Evolutionary conservation across 1,139 yeast species (phyloP).

Genomic region (Suhomyces ambrosiae): DNA sequence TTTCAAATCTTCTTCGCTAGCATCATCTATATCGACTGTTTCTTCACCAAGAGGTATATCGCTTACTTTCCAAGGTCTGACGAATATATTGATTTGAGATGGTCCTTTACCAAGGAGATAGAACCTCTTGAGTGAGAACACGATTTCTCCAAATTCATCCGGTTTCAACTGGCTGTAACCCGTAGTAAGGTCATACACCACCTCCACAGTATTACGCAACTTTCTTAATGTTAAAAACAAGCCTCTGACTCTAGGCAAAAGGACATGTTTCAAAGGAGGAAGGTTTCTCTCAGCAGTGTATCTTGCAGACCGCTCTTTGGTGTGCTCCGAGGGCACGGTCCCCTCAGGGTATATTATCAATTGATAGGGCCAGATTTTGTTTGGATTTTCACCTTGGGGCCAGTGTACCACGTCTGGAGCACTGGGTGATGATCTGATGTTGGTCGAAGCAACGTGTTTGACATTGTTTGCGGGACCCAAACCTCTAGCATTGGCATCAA

Average conservation of each 20-base stretch:
- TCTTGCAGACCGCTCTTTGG: constrained; percentile 56
- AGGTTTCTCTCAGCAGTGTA: constrained; percentile 55
- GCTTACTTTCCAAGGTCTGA: constrained; percentile 56
- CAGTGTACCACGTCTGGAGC: constrained; percentile 29
- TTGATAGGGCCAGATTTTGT: constrained; percentile 48
- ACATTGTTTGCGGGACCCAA: constrained; percentile 56
- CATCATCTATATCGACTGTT: constrained; percentile 46
- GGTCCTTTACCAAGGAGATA: constrained; percentile 78
- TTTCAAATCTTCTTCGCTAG: constrained; percentile 41
- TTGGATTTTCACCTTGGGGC: constrained; percentile 39
- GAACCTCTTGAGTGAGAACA: constrained; percentile 63
- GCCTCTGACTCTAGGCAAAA: constrained; percentile 84
- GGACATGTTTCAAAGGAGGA: constrained; percentile 58
- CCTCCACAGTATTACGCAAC: constrained; percentile 60
- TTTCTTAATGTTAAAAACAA: constrained; percentile 65
- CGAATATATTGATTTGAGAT: constrained; percentile 58
- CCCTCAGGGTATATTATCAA: constrained; percentile 91
- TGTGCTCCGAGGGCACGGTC: constrained; percentile 74
- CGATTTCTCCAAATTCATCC: constrained; percentile 75
- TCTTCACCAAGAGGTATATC: constrained; percentile 71
- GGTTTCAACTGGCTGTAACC: constrained; percentile 72
- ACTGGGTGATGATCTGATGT: constrained; percentile 8
- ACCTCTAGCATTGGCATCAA: constrained; percentile 57
- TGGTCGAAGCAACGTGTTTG: constrained; percentile 32
- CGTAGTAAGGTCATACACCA: constrained; percentile 79